phyloP scores from a whole-genome alignment of 2,329 filamentous ascomycete genomes.

The Pseudopyricularia cyperi region DNA sequence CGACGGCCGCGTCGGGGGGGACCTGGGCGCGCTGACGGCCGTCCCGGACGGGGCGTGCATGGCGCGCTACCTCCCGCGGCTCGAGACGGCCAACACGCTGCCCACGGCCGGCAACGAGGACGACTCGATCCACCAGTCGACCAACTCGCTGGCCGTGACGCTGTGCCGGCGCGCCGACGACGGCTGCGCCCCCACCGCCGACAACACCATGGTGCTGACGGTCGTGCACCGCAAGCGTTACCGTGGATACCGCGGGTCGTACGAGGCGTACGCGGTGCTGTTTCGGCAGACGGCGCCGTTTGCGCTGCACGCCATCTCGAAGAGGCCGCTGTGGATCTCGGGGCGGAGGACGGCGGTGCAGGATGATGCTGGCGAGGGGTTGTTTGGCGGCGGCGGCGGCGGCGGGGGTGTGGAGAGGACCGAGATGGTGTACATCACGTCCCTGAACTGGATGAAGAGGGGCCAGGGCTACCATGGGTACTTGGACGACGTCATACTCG shows the following conservation, averaged over 20 bases:
- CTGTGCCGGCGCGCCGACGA: slow-evolving; percentile 35
- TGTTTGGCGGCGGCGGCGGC: background rate
- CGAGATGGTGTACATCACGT: slow-evolving; percentile 46
- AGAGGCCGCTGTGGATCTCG: slow-evolving; percentile 40
- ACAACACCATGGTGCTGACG: slow-evolving; percentile 40
- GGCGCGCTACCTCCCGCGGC: slow-evolving; percentile 27
- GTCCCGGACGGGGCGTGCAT: slow-evolving; percentile 31
- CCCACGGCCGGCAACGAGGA: slow-evolving; percentile 9
- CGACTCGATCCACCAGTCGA: slow-evolving; percentile 44
- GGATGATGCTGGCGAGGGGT: slow-evolving; percentile 2
- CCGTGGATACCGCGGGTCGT: slow-evolving; percentile 36
- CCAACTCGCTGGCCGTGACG: slow-evolving; percentile 43
- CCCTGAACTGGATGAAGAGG: slow-evolving; percentile 37
- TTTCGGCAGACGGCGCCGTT: slow-evolving; percentile 36
- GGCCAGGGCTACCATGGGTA: slow-evolving; percentile 40
- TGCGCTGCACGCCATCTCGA: slow-evolving; percentile 32
- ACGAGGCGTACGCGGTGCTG: slow-evolving; percentile 42
- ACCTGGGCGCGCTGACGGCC: slow-evolving; percentile 26
- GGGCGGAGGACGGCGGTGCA: slow-evolving; percentile 22
- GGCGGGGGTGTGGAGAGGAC: slow-evolving; percentile 17
- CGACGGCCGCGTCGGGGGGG: slow-evolving; percentile 31
- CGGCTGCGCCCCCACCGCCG: slow-evolving; percentile 23
- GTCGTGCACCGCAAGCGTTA: slow-evolving; percentile 43
- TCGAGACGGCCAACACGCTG: background rate
- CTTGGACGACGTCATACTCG: slow-evolving; percentile 39